Evolutionary conservation across 2,329 filamentous ascomycete genomes (phyloP).

Genomic region (Metarhizium anisopliae): DNA sequence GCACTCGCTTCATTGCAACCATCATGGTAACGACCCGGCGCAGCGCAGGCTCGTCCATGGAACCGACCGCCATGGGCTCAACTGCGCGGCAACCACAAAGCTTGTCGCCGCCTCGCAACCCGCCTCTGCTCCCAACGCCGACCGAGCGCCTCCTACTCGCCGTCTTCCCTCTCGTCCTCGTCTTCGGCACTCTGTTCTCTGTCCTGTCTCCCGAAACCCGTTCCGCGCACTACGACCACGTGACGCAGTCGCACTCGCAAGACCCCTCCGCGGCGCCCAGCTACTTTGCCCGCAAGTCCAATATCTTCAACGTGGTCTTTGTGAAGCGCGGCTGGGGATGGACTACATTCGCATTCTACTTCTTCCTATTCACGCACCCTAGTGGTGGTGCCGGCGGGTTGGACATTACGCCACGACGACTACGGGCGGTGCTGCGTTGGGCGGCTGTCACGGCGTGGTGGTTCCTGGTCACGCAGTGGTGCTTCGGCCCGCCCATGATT

Average conservation of each 20-base stretch:
- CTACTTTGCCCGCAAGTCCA: slow-evolving; percentile 92
- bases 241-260: slow-evolving; percentile 54
- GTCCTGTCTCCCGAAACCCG: slow-evolving; percentile 65
- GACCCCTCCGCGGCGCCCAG: slow-evolving; percentile 50
- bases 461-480: slow-evolving; percentile 92
- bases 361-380: slow-evolving; percentile 63
- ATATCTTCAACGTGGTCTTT: slow-evolving; percentile 86
- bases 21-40: slow-evolving; percentile 20
- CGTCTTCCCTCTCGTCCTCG: slow-evolving; percentile 68
- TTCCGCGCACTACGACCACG: slow-evolving; percentile 51
- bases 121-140: slow-evolving; percentile 60
- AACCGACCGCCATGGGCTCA: background rate
- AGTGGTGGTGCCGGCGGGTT: slow-evolving; percentile 24
- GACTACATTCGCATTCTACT: slow-evolving; percentile 66
- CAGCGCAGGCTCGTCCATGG: slow-evolving; percentile 8
- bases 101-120: slow-evolving; percentile 23
- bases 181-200: slow-evolving; percentile 76
- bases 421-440: slow-evolving; percentile 61
- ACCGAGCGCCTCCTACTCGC: slow-evolving; percentile 56
- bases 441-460: slow-evolving; percentile 65
- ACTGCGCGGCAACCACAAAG: background rate
- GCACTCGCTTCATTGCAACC: background rate
- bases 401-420: slow-evolving; percentile 23
- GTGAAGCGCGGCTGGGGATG: slow-evolving; percentile 95
- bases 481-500: slow-evolving; percentile 82